Percentiles rank a stretch among this genome's conserved stretches.
Conservation (phyloP, 306 rosid genomes). For the Crataegus laevigata region DNA sequence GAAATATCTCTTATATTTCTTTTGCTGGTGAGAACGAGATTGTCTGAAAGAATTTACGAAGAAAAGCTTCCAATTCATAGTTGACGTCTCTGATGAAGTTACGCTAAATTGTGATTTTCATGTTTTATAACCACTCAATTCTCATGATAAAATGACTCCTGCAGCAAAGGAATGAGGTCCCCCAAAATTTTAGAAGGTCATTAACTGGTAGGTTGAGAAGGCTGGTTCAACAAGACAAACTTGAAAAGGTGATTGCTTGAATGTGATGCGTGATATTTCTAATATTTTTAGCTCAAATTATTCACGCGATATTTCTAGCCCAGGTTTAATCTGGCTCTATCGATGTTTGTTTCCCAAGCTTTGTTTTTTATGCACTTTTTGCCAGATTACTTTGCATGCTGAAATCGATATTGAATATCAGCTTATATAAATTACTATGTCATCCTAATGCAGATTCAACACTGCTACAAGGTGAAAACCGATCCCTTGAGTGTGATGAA, state of each 20-base stretch:
- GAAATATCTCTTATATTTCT: background rate
- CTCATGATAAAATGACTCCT: background rate
- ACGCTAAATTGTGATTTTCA: background rate
- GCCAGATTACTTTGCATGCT: background rate
- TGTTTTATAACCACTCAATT: background rate
- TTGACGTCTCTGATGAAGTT: background rate
- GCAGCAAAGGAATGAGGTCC: conserved; percentile 37
- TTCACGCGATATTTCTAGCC: background rate
- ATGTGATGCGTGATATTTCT: background rate
- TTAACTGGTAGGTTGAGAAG: conserved; percentile 29
- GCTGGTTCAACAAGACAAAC: conserved; percentile 30
- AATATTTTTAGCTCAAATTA: background rate
- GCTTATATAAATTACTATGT: background rate
- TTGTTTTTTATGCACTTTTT: background rate
- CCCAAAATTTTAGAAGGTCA: conserved; percentile 30
- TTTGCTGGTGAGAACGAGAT: background rate
- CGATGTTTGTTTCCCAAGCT: background rate
- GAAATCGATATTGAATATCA: background rate
- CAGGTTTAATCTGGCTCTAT: background rate
- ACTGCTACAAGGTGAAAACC: conserved; percentile 27
- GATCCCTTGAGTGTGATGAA: background rate
- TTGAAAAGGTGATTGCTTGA: conserved; percentile 30
- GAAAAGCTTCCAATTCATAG: background rate
- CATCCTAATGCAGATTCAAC: conserved; percentile 19
- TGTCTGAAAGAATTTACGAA: background rate